Percentiles rank a stretch among this genome's conserved stretches.
These are phyloP conservation scores for Crucihimalaya himalaica DNA, from an alignment of 345 rosid genomes.

Conservation along the genomic window DNA sequence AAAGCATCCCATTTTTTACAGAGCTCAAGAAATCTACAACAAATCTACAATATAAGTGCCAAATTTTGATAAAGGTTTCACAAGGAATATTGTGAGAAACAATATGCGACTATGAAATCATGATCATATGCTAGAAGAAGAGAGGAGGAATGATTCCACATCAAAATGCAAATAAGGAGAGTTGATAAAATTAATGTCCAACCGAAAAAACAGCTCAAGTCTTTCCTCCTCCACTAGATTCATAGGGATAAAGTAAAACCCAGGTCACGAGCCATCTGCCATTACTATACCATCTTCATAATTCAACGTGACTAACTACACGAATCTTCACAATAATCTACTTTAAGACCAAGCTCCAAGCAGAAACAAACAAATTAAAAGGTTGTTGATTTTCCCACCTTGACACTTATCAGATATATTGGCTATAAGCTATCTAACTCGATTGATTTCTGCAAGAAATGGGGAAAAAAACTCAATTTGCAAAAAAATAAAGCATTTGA, in stretches of 20 bases:
- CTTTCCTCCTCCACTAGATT: slow-evolving; percentile 47
- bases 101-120: slow-evolving; percentile 30
- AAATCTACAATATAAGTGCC: slow-evolving; percentile 24
- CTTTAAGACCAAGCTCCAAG: slow-evolving; percentile 36
- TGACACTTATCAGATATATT: slow-evolving; percentile 38
- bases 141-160: slow-evolving; percentile 35
- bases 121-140: slow-evolving; percentile 36
- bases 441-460: slow-evolving; percentile 44
- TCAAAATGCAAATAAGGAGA: slow-evolving; percentile 37
- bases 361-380: slow-evolving; percentile 29
- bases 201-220: slow-evolving; percentile 55
- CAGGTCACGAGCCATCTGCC: slow-evolving; percentile 69
- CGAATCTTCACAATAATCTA: slow-evolving; percentile 36
- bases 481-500: slow-evolving; percentile 33
- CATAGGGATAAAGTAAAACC: slow-evolving; percentile 44
- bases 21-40: slow-evolving; percentile 38
- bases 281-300: slow-evolving; percentile 35
- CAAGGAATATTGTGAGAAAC: slow-evolving; percentile 23
- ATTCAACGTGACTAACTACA: slow-evolving; percentile 46
- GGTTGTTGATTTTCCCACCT: slow-evolving; percentile 39
- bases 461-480: neutral
- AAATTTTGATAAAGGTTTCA: slow-evolving; percentile 25
- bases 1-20: slow-evolving; percentile 82
- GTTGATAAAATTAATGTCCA: slow-evolving; percentile 51
- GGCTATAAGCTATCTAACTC: slow-evolving; percentile 41